These are phyloP conservation scores for Mentha longifolia DNA, from an alignment of 257 asterid species.

Conservation along the genomic window DNA sequence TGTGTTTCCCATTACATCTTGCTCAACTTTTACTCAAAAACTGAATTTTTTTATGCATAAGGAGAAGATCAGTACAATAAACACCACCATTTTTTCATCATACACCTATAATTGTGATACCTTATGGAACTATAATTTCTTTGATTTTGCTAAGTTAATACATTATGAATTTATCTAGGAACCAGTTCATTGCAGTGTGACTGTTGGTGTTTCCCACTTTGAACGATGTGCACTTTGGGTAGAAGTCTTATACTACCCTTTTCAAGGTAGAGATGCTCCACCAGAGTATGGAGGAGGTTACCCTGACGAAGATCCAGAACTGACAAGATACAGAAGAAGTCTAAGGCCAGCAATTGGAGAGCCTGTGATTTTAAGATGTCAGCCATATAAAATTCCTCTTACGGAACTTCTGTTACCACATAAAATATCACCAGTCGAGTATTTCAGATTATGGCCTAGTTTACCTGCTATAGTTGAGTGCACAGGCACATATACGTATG, in stretches of 20 bases:
- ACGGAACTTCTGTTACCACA: too few species aligned
- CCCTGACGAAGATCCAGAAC: slow-evolving; percentile 68
- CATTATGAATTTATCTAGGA: slow-evolving; percentile 53
- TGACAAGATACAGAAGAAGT: slow-evolving; percentile 61
- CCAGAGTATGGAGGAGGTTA: slow-evolving; percentile 70
- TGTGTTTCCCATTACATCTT: too few species aligned
- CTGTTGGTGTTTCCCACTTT: slow-evolving; percentile 88
- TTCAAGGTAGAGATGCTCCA: slow-evolving; percentile 65
- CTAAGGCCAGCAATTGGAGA: slow-evolving; percentile 67
- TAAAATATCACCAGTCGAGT: too few species aligned
- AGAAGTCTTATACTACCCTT: slow-evolving; percentile 87
- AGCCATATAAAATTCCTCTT: slow-evolving; percentile 91
- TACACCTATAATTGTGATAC: background rate
- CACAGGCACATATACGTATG: too few species aligned
- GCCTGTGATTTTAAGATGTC: slow-evolving; percentile 84
- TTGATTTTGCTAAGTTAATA: slow-evolving; percentile 11
- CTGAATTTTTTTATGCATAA: background rate
- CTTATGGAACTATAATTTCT: background rate
- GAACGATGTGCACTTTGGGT: slow-evolving; percentile 89
- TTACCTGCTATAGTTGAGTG: too few species aligned
- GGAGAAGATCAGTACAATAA: background rate
- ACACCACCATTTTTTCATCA: background rate
- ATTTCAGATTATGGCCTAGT: too few species aligned
- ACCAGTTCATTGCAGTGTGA: slow-evolving; percentile 79
- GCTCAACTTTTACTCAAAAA: background rate